A percentile compares a stretch with the other conserved stretches of the same genome.
Conservation (phyloP, 345 rosid genomes). For the Arabidopsis suecica region DNA sequence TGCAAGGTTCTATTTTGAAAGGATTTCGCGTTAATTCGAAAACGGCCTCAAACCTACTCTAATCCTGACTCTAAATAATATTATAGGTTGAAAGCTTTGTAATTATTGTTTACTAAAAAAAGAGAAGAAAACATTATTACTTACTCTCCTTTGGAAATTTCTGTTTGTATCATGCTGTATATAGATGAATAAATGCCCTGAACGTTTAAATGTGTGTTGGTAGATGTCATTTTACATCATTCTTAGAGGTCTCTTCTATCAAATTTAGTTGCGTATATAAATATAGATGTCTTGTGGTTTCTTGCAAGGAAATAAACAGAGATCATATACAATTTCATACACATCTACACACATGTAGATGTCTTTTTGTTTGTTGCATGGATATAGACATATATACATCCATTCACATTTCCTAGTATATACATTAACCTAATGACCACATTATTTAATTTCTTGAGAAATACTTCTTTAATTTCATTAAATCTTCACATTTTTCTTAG, state of each 20-base stretch:
- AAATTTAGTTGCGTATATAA: background rate
- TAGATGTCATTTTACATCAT: constrained; percentile 20
- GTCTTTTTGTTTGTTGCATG: constrained; percentile 18
- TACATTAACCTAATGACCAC: constrained; percentile 1
- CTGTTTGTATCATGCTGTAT: background rate
- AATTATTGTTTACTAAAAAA: constrained; percentile 31
- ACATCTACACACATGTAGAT: background rate
- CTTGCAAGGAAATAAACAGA: constrained; percentile 16
- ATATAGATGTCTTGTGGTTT: background rate
- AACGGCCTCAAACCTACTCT: background rate
- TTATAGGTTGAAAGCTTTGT: background rate
- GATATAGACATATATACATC: constrained; percentile 11
- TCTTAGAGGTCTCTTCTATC: constrained; percentile 10
- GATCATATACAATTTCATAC: background rate
- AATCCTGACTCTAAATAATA: background rate
- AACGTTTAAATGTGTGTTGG: background rate
- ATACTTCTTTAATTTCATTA: too few species aligned
- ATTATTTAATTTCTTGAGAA: too few species aligned
- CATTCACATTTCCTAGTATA: constrained; percentile 16
- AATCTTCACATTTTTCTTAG: background rate
- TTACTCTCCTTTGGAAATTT: constrained; percentile 7
- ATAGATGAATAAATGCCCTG: background rate
- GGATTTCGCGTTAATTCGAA: background rate
- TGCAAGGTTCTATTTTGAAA: background rate
- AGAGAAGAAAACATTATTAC: constrained; percentile 12